Percentiles rank a stretch among this genome's conserved stretches.
Conservation (phyloP, 1,284 basidiomycete species). For the Marasmius fiardii region DNA sequence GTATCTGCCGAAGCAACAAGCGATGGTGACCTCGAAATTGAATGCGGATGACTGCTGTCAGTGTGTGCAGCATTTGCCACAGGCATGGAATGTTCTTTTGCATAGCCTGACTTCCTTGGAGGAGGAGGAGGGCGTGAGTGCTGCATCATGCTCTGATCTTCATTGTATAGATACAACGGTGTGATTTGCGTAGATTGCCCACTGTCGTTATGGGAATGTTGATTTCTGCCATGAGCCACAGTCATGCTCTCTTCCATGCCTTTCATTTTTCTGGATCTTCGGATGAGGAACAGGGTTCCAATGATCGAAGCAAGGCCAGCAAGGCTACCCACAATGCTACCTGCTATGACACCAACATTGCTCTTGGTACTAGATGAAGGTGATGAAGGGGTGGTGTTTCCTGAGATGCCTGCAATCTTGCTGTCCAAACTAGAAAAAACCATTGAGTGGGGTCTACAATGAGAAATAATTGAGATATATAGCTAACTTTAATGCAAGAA, state of each 20-base stretch:
- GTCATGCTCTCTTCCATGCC: too few species aligned
- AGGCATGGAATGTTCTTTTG: neutral
- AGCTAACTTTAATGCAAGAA: constrained; percentile 28
- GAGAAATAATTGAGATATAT: neutral
- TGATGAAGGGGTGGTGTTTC: too few species aligned
- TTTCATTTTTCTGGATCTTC: too few species aligned
- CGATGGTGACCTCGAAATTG: neutral
- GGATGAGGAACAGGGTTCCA: constrained; percentile 8
- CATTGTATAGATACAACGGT: constrained; percentile 4
- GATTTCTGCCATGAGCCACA: too few species aligned
- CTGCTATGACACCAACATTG: constrained; percentile 14
- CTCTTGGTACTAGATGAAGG: neutral
- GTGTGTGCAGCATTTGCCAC: neutral
- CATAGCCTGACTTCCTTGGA: neutral
- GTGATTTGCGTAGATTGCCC: neutral
- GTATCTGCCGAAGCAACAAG: constrained; percentile 2
- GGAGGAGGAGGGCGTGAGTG: constrained; percentile 3
- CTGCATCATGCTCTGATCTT: neutral
- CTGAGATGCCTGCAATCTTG: neutral
- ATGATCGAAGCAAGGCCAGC: constrained; percentile 1
- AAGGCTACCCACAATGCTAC: constrained; percentile 12
- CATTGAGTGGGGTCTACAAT: neutral
- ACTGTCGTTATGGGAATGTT: neutral
- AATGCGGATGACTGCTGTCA: neutral
- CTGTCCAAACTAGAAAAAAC: neutral